phyloP scores from a whole-genome alignment of 306 rosid species.

The Rosa rugosa region DNA sequence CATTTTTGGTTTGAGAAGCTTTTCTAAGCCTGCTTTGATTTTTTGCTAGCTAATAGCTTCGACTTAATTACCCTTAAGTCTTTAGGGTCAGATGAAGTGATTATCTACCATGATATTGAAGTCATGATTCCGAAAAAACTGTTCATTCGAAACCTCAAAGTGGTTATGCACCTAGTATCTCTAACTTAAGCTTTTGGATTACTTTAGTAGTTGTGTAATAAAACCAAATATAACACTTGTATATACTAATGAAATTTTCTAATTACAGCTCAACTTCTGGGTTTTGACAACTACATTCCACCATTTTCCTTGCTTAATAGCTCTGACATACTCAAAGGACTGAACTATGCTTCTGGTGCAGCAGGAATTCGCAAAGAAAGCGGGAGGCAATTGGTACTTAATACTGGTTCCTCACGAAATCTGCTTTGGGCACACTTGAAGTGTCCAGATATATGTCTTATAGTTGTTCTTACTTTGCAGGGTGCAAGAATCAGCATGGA shows the following conservation, averaged over 20 bases:
- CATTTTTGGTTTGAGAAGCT: too few relatives aligned
- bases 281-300: constrained; percentile 50
- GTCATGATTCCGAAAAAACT: too few relatives aligned
- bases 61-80: too few relatives aligned
- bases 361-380: constrained; percentile 51
- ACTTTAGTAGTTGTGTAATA: too few relatives aligned
- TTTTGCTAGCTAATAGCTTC: too few relatives aligned
- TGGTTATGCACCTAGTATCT: too few relatives aligned
- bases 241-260: neutral
- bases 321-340: constrained; percentile 41
- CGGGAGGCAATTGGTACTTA: constrained; percentile 31
- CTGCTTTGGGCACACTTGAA: neutral
- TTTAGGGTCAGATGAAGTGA: too few relatives aligned
- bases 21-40: too few relatives aligned
- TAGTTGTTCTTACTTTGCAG: constrained; percentile 22
- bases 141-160: too few relatives aligned
- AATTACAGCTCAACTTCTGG: constrained; percentile 59
- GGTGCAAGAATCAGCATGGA: constrained; percentile 38
- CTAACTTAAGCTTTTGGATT: too few relatives aligned
- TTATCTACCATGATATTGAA: too few relatives aligned
- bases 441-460: neutral
- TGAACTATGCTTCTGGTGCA: constrained; percentile 71
- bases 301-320: constrained; percentile 35
- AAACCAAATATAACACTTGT: neutral
- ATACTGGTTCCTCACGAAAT: neutral